Evolutionary conservation across 208 protist genomes (phyloP), one percentile per base, ranked within the genome.

Genomic region (Porcisia deanei): DNA sequence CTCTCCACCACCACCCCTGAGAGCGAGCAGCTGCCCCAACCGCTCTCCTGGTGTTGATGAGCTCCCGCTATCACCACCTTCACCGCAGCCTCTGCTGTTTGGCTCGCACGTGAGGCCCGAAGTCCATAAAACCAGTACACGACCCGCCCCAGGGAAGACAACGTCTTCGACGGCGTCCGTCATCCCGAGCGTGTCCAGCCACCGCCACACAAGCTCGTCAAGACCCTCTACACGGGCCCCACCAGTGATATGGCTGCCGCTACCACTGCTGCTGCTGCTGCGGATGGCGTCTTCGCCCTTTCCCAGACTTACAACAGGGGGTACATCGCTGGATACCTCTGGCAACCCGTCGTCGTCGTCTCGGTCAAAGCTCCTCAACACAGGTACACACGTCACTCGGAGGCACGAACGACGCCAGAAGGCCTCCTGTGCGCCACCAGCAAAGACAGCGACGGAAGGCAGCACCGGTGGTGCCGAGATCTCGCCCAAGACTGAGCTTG

Each of bases 131-230:
- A 81, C 77, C 30, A 77, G 49, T 47, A 81, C 58, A 22, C 71
- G 71, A 20, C 52, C 53, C 49, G 41, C 66, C 1, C 71, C 77
- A 3, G 77, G 77, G n/a, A 14, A 37, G 9, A 81, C 16, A 3
- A 81, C n/a, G 30, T 81, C 77, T 10, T 55, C 77, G 9, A 77
- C 58, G 3, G 58, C 71, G 25, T 68, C 57, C 25, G 64, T 30
- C 71, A 81, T 73, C 45, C 65, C 77, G 12, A 77, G 65, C 47
- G 30, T 41, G 7, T 41, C 18, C n/a, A 81, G 47, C 77, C 77
- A 81, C 5, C 66, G 77, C 77, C 77, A 81, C 49, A 81, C 77
- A 34, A 81, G 57, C 20, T 16, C 55, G 25, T 39, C 57, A 47
- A 64, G 34, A 6, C 3, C 10, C 5, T 43, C 39, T 55, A 8